Evolutionary conservation across 352 stramenopile species (phyloP), one percentile per base, ranked within the genome.

Genomic region (Phytophthora sojae): DNA sequence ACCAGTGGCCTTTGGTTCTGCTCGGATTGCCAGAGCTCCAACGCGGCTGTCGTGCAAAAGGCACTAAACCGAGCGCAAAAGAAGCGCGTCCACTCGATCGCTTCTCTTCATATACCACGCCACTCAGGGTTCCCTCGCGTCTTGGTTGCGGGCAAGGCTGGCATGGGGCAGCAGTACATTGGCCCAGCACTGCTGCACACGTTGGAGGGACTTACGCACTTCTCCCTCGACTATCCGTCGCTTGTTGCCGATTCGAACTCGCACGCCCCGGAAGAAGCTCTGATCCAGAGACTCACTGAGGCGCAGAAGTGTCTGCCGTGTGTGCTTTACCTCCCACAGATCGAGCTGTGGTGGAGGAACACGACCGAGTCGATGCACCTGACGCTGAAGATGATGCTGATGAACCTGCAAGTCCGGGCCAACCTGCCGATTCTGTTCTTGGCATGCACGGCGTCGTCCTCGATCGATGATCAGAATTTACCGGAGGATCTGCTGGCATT

Each of bases 331-430:
- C 71, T 96, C 1, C 91, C 91, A 19, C 82, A 96, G 51, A 71
- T 85, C 9, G 85, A 96, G 59, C 44, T 92, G 42, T 94, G 85
- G 85, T 95, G 83, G 86, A 78, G 81, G 21, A 86, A 93, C 47
- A 91, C 85, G 35, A 84, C 55, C 19, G 83, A 92, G 26, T 87
- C 86, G 2, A 92, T 94, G 82, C 86, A 94, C 53, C 50, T 85
- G 42, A 79, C 84, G 0, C 73, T 96, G 23, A 90, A 92, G 75
- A 92, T 96, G 83, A 88, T 95, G 85, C 67, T 96, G 26, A 83
- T 83, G 73, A 81, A 83, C 64, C 82, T 92, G 72, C 86, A 94
- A 66, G 78, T 76, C 29, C 84, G 87, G 30, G 64, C 82, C 4
- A 91, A 91, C 51, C 61, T 96, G 1, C 86, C 89, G 0, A 75